Base-by-base conservation (phyloP, 805 yeast species). In the Starmerella asiatica region DNA sequence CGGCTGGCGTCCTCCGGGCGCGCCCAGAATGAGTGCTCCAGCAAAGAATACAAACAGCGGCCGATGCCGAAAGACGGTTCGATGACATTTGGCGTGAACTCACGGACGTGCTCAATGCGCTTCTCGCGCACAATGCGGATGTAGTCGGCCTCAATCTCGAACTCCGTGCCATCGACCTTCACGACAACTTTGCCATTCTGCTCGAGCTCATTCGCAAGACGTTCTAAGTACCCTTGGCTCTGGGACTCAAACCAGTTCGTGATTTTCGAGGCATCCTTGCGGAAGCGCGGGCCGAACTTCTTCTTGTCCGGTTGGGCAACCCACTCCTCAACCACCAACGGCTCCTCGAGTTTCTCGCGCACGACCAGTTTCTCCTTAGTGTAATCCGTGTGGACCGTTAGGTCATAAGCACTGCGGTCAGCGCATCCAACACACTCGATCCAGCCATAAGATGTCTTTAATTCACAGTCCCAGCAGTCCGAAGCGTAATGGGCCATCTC, bases 361-460 rank as follows among this genome's bases (percentile, higher is more conserved):
- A 91, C 99, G 44, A 85, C 86, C 54, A 91, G 69, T 65, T 85
- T 88, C 67, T 84, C 95, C 64, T 84, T 84, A 43, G 98, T 91
- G 64, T 82, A 81, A 42, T 88, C 91, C 33, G 96, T 65, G 61
- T 91, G 99, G 46, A 93, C 98, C 36, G 88, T 73, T 62, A 91
- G 74, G 67, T 91, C 99, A 60, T 84, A 91, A 31, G 99, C 99
- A 34, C 94, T 82, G 69, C 99, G 77, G 67, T 91, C 99, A 50
- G 99, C 99, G 69, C 97, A 91, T 52, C 99, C 99, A 60, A 91
- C 96, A 76, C 98, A 93, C 69, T 91, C 99, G 55, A 91, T 82
- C 99, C 99, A 91, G 55, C 99, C 99, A 56, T 84, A 91, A 26
- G 95, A 83, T 32, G 95, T 78, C 54, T 81, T 77, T 56, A 91